A percentile compares a stretch with the other conserved stretches of the same genome.
These are phyloP conservation scores for Nakataea oryzae DNA, from an alignment of 2,329 filamentous ascomycete genomes.

Conservation along the genomic window DNA sequence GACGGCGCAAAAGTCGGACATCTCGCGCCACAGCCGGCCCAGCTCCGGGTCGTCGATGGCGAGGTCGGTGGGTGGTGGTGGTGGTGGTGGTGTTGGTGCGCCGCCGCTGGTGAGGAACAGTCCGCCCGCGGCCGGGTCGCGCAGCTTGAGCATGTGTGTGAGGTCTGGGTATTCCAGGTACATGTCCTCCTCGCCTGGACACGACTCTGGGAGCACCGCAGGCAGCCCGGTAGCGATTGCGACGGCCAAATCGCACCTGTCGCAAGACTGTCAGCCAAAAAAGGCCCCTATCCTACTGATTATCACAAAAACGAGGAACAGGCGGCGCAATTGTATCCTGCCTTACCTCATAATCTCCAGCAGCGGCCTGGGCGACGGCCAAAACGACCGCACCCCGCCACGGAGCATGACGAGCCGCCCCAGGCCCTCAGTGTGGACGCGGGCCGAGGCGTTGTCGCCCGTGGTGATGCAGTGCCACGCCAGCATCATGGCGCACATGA, in stretches of 20 bases:
- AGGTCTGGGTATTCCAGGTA: neutral
- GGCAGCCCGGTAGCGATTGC: neutral
- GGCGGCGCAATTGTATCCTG: neutral
- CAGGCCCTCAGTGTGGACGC: neutral
- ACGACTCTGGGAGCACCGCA: neutral
- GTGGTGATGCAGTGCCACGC: neutral
- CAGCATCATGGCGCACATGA: neutral
- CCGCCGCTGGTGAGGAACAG: too few species aligned
- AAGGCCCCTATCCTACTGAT: too few species aligned
- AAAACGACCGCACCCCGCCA: neutral
- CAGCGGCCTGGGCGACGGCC: neutral
- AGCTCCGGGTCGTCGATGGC: conserved; percentile 8
- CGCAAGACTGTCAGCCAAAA: too few species aligned
- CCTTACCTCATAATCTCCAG: neutral
- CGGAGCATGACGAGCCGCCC: neutral
- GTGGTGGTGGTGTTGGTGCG: conserved; percentile 19
- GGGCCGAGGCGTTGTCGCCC: neutral
- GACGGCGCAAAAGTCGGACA: conserved; percentile 13
- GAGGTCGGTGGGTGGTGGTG: neutral
- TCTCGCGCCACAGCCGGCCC: conserved; percentile 10
- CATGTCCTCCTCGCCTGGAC: neutral
- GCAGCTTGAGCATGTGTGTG: conserved; percentile 47
- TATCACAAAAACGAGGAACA: neutral
- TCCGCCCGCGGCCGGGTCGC: conserved; percentile 34
- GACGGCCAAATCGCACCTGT: neutral